A percentile compares a stretch with the other conserved stretches of the same genome.
Conservation (phyloP, 1,284 basidiomycete species). For the Kalmanozyma brasiliensis region DNA sequence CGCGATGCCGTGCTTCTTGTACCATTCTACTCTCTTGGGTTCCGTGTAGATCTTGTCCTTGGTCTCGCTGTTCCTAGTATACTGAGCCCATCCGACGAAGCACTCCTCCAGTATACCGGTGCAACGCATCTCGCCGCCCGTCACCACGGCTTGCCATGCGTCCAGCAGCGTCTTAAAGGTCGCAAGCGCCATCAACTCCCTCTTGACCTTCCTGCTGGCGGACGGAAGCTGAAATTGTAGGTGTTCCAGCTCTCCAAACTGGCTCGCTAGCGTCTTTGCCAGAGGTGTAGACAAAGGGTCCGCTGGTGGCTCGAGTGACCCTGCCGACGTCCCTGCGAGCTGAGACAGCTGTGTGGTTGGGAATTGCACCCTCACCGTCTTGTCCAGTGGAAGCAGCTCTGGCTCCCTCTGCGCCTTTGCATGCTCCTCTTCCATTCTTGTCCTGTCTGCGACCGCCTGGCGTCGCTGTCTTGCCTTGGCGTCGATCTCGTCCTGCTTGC, state of each 20-base stretch:
- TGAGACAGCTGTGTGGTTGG: constrained; percentile 43
- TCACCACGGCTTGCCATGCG: constrained; percentile 55
- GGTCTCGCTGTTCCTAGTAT: constrained; percentile 16
- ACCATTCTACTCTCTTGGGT: constrained; percentile 41
- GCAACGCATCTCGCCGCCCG: constrained; percentile 56
- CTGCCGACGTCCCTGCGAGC: constrained; percentile 18
- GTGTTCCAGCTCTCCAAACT: constrained; percentile 52
- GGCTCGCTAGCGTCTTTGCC: constrained; percentile 20
- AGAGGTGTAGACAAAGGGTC: constrained; percentile 42
- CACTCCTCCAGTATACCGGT: constrained; percentile 53
- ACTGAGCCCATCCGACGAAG: constrained; percentile 59
- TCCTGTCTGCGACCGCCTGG: constrained; percentile 13
- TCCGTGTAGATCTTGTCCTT: constrained; percentile 39
- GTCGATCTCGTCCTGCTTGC: constrained; percentile 38
- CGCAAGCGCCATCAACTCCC: constrained; percentile 53
- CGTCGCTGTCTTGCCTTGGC: constrained; percentile 19
- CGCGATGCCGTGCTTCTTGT: constrained; percentile 18
- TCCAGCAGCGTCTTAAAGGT: constrained; percentile 45
- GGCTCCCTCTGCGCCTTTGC: constrained; percentile 29
- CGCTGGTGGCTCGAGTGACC: not conserved
- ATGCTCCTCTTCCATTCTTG: constrained; percentile 23
- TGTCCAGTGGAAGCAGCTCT: constrained; percentile 48
- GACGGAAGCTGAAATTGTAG: constrained; percentile 40
- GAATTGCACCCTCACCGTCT: constrained; percentile 55
- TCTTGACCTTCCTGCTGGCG: constrained; percentile 37